Evolutionary conservation across 352 stramenopile genomes (phyloP), one percentile per base, ranked within the genome.

Genomic region (Globisporangium cystogenes): DNA sequence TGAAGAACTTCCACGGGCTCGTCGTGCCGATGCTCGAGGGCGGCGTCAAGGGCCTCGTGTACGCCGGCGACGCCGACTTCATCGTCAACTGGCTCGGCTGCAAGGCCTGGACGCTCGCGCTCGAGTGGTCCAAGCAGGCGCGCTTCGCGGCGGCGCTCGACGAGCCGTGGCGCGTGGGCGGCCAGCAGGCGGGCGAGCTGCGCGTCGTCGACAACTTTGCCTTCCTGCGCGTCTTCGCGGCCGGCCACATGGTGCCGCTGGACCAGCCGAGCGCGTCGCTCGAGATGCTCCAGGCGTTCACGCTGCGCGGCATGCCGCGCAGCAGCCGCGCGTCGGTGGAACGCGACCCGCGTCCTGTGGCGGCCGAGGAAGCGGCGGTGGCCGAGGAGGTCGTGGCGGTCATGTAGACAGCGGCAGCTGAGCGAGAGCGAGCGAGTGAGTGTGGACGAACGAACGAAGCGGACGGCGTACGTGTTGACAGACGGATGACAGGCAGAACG

Each of bases 21-120:
- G 73, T 98, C 16, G 77, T 82, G 26, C 70, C 95, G 35, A 59
- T 98, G 26, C 67, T 99, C 1, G 57, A 86, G 42, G 58, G 64
- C 14, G 70, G 72, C 26, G 70, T 92, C 7, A 68, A 68, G 8
- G 92, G 97, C 20, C 71, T 98, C 8, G 93, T 99, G 62, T 99
- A 99, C 72, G 91, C 93, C 23, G 96, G 96, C 48, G 96, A 99
- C 69, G 77, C 91, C 11, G 96, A 99, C 67, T 96, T 98, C 58
- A 98, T 99, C 67, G 98, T 90, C 74, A 99, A 99, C 66, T 59
- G 53, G 43, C 43, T 48, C 23, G 43, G 43, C 43, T 48, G 43
- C 43, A 48, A 48, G n/a, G 43, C 43, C 43, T 48, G 43, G 43
- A 36, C 43, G 24, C 43, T 48, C 10, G 43, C 21, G 43, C 43